Conservation (phyloP, 805 yeast species). For the Cyberlindnera mississippiensis region DNA sequence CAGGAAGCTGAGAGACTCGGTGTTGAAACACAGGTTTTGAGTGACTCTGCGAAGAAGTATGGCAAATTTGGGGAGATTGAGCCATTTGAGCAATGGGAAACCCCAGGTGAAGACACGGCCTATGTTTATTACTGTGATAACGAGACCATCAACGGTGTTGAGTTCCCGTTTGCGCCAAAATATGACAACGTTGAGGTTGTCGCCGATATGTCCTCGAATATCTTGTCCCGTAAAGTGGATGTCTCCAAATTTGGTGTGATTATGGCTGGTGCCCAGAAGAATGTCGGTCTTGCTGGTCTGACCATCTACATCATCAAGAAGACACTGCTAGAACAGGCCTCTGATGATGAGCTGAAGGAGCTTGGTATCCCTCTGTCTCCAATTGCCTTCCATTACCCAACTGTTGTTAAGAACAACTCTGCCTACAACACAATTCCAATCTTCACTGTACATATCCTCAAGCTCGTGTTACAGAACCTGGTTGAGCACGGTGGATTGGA, state of each 20-base stretch:
- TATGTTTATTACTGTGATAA: constrained; percentile 91
- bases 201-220: constrained; percentile 93
- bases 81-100: constrained; percentile 56
- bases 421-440: constrained; percentile 96
- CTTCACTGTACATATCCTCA: constrained; percentile 82
- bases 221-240: constrained; percentile 76
- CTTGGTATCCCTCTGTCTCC: constrained; percentile 78
- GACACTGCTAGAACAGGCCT: constrained; percentile 61
- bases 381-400: constrained; percentile 82
- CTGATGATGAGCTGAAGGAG: constrained; percentile 54
- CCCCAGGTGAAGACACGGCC: constrained; percentile 61
- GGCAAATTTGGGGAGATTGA: constrained; percentile 71
- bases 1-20: constrained; percentile 90
- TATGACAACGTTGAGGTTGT: constrained; percentile 75
- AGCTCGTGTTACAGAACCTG: constrained; percentile 67
- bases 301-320: constrained; percentile 89
- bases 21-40: constrained; percentile 62
- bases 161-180: constrained; percentile 48
- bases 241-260: constrained; percentile 82
- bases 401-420: constrained; percentile 82
- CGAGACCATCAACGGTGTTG: constrained; percentile 96
- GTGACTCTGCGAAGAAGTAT: constrained; percentile 52
- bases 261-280: constrained; percentile 98
- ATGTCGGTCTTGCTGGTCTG: constrained; percentile 95
- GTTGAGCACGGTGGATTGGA: constrained; percentile 68